Base-by-base conservation (phyloP, 345 rosid genomes). In the Heritiera fomes region DNA sequence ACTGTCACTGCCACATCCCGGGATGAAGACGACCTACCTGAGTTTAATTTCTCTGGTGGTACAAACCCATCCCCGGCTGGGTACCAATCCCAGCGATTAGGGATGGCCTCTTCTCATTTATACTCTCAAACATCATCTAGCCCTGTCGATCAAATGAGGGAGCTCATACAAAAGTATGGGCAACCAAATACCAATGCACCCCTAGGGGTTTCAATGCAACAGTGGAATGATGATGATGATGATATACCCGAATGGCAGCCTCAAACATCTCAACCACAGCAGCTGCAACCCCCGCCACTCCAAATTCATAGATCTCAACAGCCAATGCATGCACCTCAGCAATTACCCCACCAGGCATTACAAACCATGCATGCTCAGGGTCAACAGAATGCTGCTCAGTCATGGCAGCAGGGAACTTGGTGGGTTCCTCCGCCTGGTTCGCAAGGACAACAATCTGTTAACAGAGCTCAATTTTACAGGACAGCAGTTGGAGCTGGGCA, bases 231-330 rank as follows among this genome's bases (percentile, higher is more conserved):
- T 14, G 88, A 88, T 1, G 90, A 95, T 2, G 90, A 95, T 2
- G 98, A 93, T 45, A 96, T 96, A 79, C 98, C 99, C 1, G 99
- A 94, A 81, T 96, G 98, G 99, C 92, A 86, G 62, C 98, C 98
- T 0, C 92, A 92, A 43, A 82, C 76, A 41, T 67, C 79, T 75
- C 40, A 46, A 45, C 78, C 34, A 5, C 78, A 8, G 17, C 82
- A 49, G 59, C 45, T 40, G 0, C 81, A 7, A 2, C 78, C 73
- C 0, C 76, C 75, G 14, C 23, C 76, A n/a, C 52, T 47, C 20
- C 77, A 63, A 43, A 59, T 66, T 38, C 86, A 59, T 49, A 46
- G 55, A 45, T 70, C 65, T 9, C 81, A 78, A 61, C 86, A 69
- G 52, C 45, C 45, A 9, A 76, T 69, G 58, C 59, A 58, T 40